Base-by-base conservation (phyloP, 441 rosid species). In the Gossypium lobatum region DNA sequence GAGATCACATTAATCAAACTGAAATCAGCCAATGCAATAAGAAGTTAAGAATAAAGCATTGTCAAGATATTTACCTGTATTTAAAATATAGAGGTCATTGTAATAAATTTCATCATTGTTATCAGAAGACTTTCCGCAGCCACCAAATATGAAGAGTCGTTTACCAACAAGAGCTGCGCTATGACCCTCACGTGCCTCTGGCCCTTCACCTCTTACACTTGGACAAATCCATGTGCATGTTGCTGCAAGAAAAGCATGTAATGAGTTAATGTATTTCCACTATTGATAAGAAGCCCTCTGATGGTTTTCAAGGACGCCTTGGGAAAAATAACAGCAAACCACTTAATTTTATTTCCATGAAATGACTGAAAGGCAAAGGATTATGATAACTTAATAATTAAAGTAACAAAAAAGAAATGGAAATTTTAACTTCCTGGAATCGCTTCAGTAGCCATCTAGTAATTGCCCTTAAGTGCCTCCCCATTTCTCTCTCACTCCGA, bases 121-220 rank as follows among this genome's bases (percentile, higher is more conserved):
- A 82, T 66, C 81, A 64, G 83, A 74, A 77, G 96, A 95, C 83
- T 88, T 90, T 72, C 97, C 98, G 58, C 92, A 88, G 67, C 99
- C 97, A 74, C 98, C 98, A 86, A 90, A 93, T 81, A 95, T 78
- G 76, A 89, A 95, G 37, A 96, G 88, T 21, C 90, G 84, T 91
- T 85, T 93, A 16, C 98, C 97, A 80, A 95, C 91, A 68, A 93
- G 91, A 11, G 98, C 90, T 66, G 99, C 96, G 75, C 88, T 86
- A 79, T 95, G 99, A 76, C 96, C 97, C 82, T 93, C 97, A 75
- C 99, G 89, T 73, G 97, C 89, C 78, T 83, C 89, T 1, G 98
- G 99, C 60, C 89, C 98, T 59, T 91, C 97, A 28, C 98, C 99
- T 83, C 95, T 90, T 59, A 90, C 87, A 80, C 83, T 83, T 14